Conservation (phyloP, 768 basidiomycete genomes). For the Favolaschia claudopus region DNA sequence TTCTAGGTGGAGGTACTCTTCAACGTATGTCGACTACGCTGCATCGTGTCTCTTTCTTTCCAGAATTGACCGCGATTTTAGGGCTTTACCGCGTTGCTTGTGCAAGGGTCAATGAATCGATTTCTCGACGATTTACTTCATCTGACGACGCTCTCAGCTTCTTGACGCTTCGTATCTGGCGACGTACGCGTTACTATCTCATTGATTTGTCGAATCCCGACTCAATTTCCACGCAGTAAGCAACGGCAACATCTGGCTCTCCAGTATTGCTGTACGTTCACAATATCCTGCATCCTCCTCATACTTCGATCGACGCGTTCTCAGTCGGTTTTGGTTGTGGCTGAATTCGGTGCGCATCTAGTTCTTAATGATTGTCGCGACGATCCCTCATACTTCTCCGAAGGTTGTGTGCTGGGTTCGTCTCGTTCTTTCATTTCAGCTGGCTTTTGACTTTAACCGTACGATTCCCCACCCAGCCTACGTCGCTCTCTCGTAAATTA, state of each 20-base stretch:
- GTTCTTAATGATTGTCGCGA: conserved; percentile 1
- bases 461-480: conserved; percentile 42
- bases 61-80: conserved; percentile 22
- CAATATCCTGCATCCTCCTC: neutral
- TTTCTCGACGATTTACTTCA: conserved; percentile 5
- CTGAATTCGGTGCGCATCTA: conserved; percentile 46
- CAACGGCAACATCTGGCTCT: conserved; percentile 45
- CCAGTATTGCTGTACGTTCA: conserved; percentile 41
- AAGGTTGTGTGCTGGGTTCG: conserved; percentile 33
- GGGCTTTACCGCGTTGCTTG: conserved; percentile 56
- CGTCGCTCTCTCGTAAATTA: conserved; percentile 42
- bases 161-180: conserved; percentile 53
- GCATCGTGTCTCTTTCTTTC: neutral
- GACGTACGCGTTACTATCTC: conserved; percentile 44
- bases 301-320: neutral
- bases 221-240: conserved; percentile 45
- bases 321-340: conserved; percentile 42
- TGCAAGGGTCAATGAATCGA: conserved; percentile 48
- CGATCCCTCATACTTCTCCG: conserved; percentile 12
- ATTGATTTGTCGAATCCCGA: neutral
- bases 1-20: conserved; percentile 55
- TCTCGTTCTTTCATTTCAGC: neutral
- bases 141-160: conserved; percentile 41
- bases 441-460: conserved; percentile 10
- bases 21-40: conserved; percentile 43